Evolutionary conservation across 83 land plant species (phyloP), one percentile per base, ranked within the genome.

Genomic region (Thuja plicata): DNA sequence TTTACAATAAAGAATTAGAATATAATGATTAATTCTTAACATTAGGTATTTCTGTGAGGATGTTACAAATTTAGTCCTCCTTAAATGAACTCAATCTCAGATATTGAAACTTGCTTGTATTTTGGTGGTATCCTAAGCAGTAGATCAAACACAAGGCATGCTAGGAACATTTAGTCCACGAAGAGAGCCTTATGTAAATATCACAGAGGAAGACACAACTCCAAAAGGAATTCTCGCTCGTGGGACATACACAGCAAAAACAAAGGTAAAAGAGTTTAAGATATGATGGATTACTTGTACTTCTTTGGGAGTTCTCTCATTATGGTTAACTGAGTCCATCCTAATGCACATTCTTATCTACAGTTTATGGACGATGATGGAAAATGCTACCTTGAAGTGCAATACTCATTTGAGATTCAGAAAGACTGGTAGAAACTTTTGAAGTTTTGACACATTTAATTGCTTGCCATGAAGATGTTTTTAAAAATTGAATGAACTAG

Each of bases 221-320:
- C 98, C 98, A 71, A 92, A 93, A 34, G 98, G 98, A 13, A 46
- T 89, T n/a, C 90, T 96, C 34, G 98, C 98, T n/a, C 88, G 98
- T 41, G 98, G 98, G 24, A 84, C 89, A 48, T 96, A 96, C 90
- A 87, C 91, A 1, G 96, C 98, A n/a, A 95, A 91, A 89, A 93
- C 92, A 34, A 94, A 93, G 94, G 97, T 94, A 87, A 17, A 17
- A 0, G 32, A 30, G 24, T 48, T 48, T 83, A 15, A 54, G 35
- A n/a, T 83, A 46, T 24, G 27, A 9, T 27, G 85, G 85, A 82
- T 46, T 82, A 82, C 16, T n/a, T 83, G 55, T 32, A 46, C 17
- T 83, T 50, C 57, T 48, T 83, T 83, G 86, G 9, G 16, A 46
- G 17, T 83, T 83, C 13, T 43, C 52, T 17, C 52, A 27, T 21